phyloP scores from a whole-genome alignment of 495 filamentous ascomycete genomes.

The Daldinia bambusicola region DNA sequence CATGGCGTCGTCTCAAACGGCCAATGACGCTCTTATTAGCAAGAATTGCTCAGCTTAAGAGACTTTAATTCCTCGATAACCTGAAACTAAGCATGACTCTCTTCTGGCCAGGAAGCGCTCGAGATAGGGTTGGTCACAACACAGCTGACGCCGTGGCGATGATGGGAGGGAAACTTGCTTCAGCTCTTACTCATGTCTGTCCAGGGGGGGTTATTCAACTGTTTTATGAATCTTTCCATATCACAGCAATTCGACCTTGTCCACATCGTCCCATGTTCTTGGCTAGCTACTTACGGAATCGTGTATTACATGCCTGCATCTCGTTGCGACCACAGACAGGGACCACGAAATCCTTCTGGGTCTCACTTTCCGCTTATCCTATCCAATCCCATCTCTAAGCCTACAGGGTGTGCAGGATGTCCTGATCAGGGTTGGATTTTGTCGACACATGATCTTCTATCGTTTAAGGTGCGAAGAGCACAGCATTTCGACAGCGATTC shows the following conservation, averaged over 20 bases:
- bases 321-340: constrained; percentile 33
- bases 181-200: constrained; percentile 9
- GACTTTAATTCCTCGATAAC: constrained; percentile 12
- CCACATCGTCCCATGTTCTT: constrained; percentile 28
- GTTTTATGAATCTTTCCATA: constrained; percentile 35
- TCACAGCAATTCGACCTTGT: constrained; percentile 13
- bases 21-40: constrained; percentile 14
- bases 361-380: constrained; percentile 15
- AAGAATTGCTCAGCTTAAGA: constrained; percentile 30
- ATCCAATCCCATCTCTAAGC: constrained; percentile 25
- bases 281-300: constrained; percentile 21
- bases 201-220: constrained; percentile 9
- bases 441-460: neutral
- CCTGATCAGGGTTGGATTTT: neutral
- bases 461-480: neutral
- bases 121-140: constrained; percentile 20
- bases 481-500: neutral
- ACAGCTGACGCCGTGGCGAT: constrained; percentile 20
- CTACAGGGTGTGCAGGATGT: constrained; percentile 19
- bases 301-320: constrained; percentile 32
- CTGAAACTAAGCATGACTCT: constrained; percentile 23
- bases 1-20: constrained; percentile 32
- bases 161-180: constrained; percentile 24
- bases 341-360: constrained; percentile 35
- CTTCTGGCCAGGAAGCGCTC: constrained; percentile 6